phyloP scores from a whole-genome alignment of 2,329 filamentous ascomycete species.

The Fusarium austroafricanum region DNA sequence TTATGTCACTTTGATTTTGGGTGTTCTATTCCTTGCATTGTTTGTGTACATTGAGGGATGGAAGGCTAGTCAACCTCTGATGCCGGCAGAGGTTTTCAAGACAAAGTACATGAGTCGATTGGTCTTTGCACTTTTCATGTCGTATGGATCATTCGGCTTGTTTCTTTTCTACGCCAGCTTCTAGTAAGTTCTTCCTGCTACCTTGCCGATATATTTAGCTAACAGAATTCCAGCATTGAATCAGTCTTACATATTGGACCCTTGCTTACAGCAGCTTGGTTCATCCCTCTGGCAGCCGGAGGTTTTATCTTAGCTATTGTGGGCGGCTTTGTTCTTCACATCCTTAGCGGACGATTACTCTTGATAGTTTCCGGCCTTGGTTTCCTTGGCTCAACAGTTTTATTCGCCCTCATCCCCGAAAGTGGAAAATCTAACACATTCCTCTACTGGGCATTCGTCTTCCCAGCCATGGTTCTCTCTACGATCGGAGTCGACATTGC shows the following conservation, averaged over 20 bases:
- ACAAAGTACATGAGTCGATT: constrained; percentile 76
- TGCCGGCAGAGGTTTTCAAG: constrained; percentile 76
- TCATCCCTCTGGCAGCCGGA: constrained; percentile 73
- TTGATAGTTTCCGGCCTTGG: constrained; percentile 71
- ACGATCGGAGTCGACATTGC: constrained; percentile 81
- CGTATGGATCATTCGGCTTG: constrained; percentile 76
- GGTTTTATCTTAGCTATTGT: constrained; percentile 72
- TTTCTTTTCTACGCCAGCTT: constrained; percentile 77
- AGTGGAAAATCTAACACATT: constrained; percentile 52
- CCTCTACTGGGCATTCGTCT: constrained; percentile 78
- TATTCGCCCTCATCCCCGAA: constrained; percentile 73
- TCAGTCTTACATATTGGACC: constrained; percentile 69
- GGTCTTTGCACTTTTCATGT: constrained; percentile 69
- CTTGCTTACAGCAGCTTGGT: constrained; percentile 75
- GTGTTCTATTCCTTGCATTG: constrained; percentile 66
- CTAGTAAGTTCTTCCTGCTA: constrained; percentile 58
- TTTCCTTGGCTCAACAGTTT: constrained; percentile 66
- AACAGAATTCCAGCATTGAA: constrained; percentile 60
- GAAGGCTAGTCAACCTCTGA: constrained; percentile 73
- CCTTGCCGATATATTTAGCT: rapidly evolving
- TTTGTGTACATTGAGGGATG: constrained; percentile 80
- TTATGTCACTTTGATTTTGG: constrained; percentile 71
- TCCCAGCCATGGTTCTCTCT: constrained; percentile 75
- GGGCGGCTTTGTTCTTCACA: constrained; percentile 75
- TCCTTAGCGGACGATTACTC: constrained; percentile 71